Conservation (phyloP, 352 stramenopile species). For the Phytophthora fragariae region DNA sequence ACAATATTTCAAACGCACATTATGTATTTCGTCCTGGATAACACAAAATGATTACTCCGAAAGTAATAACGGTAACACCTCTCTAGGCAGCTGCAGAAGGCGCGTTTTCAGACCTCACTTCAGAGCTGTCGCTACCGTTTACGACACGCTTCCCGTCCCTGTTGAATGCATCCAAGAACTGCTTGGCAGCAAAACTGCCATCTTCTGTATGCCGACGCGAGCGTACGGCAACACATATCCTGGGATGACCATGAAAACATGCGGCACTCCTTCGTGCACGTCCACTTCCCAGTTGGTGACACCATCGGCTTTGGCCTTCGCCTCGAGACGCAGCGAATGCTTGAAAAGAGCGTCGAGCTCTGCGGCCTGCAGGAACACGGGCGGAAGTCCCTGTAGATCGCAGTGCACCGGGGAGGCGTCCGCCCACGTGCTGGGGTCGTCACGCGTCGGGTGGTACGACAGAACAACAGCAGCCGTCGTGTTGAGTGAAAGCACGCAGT, state of each 20-base stretch:
- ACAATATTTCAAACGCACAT: too few species aligned
- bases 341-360: slow-evolving; percentile 43
- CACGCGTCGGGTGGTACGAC: slow-evolving; percentile 27
- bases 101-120: background rate
- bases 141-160: too few species aligned
- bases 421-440: slow-evolving; percentile 38
- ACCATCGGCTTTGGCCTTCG: slow-evolving; percentile 35
- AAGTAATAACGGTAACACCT: background rate
- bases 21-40: too few species aligned
- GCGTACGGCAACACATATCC: slow-evolving; percentile 41
- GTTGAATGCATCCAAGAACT: slow-evolving; percentile 17
- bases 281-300: slow-evolving; percentile 50
- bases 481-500: slow-evolving; percentile 42
- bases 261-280: slow-evolving; percentile 44
- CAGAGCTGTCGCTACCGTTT: background rate
- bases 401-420: slow-evolving; percentile 48
- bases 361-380: slow-evolving; percentile 43
- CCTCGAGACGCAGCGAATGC: slow-evolving; percentile 37
- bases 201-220: slow-evolving; percentile 27
- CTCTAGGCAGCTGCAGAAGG: background rate
- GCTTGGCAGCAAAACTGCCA: slow-evolving; percentile 41
- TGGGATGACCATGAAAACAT: slow-evolving; percentile 52
- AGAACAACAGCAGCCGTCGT: slow-evolving; percentile 20
- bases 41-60: too few species aligned
- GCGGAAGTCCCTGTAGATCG: slow-evolving; percentile 41